A percentile compares a stretch with the other conserved stretches of the same genome.
Conservation (phyloP, 2,329 filamentous ascomycete species). For the Fusarium xylarioides region DNA sequence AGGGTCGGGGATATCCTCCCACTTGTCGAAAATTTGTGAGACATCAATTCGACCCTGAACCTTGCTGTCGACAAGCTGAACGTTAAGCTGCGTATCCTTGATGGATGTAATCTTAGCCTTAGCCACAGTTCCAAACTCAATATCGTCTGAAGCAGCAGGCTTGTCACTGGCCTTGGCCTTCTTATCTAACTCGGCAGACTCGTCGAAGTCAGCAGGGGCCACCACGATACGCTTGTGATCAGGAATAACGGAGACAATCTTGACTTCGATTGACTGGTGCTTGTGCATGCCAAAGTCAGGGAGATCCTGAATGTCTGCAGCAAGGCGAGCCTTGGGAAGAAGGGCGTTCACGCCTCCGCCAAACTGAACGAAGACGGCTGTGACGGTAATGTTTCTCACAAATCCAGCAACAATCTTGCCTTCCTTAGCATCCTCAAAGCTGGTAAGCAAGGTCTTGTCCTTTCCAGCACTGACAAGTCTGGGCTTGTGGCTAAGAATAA, state of each 20-base stretch:
- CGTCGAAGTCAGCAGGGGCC: slow-evolving; percentile 58
- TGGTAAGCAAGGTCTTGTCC: slow-evolving; percentile 74
- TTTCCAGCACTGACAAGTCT: slow-evolving; percentile 80
- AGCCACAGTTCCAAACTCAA: slow-evolving; percentile 75
- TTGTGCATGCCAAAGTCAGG: slow-evolving; percentile 82
- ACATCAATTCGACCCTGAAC: slow-evolving; percentile 93
- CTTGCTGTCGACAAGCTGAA: slow-evolving; percentile 76
- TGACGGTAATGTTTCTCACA: slow-evolving; percentile 82
- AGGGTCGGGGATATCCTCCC: slow-evolving; percentile 84
- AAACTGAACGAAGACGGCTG: slow-evolving; percentile 90
- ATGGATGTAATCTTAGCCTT: slow-evolving; percentile 84
- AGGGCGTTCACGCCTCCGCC: slow-evolving; percentile 79
- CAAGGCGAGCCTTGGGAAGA: slow-evolving; percentile 80
- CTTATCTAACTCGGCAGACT: slow-evolving; percentile 53
- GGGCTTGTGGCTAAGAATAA: slow-evolving; percentile 84
- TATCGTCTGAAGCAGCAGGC: slow-evolving; percentile 68
- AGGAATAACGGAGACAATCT: slow-evolving; percentile 76
- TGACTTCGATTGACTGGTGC: slow-evolving; percentile 78
- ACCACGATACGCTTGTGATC: slow-evolving; percentile 74
- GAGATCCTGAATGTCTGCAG: slow-evolving; percentile 72
- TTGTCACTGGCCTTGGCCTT: slow-evolving; percentile 47
- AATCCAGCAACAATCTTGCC: slow-evolving; percentile 79
- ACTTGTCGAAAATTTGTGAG: slow-evolving; percentile 88
- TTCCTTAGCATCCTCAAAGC: slow-evolving; percentile 75
- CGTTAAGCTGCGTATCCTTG: slow-evolving; percentile 92